These are phyloP conservation scores for Lyophyllum shimeji DNA, from an alignment of 768 basidiomycete species.

Conservation along the genomic window DNA sequence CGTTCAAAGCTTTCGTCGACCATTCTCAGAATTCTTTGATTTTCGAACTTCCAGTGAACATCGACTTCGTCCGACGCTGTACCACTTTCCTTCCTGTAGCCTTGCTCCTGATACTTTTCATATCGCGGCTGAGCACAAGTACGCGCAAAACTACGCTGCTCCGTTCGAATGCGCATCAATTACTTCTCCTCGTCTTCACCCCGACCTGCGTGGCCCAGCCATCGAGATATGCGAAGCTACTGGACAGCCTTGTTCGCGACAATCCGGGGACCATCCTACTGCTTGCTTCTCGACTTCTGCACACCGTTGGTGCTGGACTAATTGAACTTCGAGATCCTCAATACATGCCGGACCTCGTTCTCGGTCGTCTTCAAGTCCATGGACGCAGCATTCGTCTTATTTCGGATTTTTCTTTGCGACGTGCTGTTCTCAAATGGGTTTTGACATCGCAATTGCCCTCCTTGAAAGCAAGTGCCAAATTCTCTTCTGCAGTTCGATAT, in stretches of 20 bases:
- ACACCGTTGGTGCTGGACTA: slow-evolving; percentile 33
- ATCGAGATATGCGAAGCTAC: slow-evolving; percentile 30
- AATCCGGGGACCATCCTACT: slow-evolving; percentile 26
- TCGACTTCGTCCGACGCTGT: neutral
- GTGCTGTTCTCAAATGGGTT: slow-evolving; percentile 36
- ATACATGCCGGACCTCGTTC: slow-evolving; percentile 38
- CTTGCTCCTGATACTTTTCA: neutral
- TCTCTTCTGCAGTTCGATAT: neutral
- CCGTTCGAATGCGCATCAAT: slow-evolving; percentile 24
- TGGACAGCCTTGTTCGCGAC: slow-evolving; percentile 17
- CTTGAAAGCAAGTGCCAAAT: slow-evolving; percentile 5
- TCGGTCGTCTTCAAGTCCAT: slow-evolving; percentile 29
- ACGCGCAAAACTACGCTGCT: slow-evolving; percentile 5
- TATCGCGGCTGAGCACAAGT: slow-evolving; percentile 11
- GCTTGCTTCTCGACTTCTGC: slow-evolving; percentile 34
- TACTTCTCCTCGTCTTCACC: slow-evolving; percentile 39
- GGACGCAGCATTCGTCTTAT: slow-evolving; percentile 36
- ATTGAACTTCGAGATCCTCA: slow-evolving; percentile 45
- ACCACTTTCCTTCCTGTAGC: neutral
- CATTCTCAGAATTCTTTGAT: neutral
- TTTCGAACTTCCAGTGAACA: neutral
- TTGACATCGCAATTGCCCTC: slow-evolving; percentile 21
- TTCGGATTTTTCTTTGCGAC: slow-evolving; percentile 32
- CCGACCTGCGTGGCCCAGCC: slow-evolving; percentile 49
- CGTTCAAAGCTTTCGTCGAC: neutral